Percentiles rank a stretch among this genome's conserved stretches.
These are phyloP conservation scores for Coemansia sp. DNA, from an alignment of 192 early-diverging fungal genomes.

Conservation along the genomic window DNA sequence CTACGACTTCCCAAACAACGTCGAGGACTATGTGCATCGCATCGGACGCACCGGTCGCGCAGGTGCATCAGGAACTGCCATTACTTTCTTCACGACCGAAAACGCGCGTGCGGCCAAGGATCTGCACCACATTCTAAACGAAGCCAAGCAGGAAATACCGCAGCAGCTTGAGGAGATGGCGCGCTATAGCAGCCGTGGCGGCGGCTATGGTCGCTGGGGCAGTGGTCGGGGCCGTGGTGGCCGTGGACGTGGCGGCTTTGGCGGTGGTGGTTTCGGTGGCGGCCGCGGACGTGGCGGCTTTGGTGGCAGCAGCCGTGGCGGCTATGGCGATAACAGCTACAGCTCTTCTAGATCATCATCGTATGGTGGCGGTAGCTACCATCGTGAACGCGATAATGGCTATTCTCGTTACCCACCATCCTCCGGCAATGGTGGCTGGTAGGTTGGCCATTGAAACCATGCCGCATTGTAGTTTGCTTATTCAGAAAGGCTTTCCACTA, in stretches of 20 bases:
- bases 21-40: constrained; percentile 89
- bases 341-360: constrained; percentile 39
- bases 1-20: constrained; percentile 90
- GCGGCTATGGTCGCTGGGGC: constrained; percentile 57
- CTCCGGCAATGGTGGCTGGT: constrained; percentile 25
- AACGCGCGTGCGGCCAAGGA: constrained; percentile 83
- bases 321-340: constrained; percentile 26
- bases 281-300: constrained; percentile 26
- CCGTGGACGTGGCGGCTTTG: constrained; percentile 35
- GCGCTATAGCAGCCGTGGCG: constrained; percentile 58
- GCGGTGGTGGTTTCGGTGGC: constrained; percentile 21
- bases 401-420: constrained; percentile 31
- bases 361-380: constrained; percentile 20
- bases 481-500: no score
- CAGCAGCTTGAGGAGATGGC: constrained; percentile 73
- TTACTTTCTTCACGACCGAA: constrained; percentile 91
- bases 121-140: constrained; percentile 81
- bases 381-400: constrained; percentile 8
- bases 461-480: no score
- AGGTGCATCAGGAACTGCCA: constrained; percentile 82
- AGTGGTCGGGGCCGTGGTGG: constrained; percentile 50
- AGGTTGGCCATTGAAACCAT: no score
- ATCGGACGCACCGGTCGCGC: constrained; percentile 98
- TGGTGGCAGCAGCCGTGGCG: constrained; percentile 21
- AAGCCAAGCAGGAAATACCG: constrained; percentile 89